Conservation (phyloP, 805 yeast genomes). For the Metschnikowia sp. region DNA sequence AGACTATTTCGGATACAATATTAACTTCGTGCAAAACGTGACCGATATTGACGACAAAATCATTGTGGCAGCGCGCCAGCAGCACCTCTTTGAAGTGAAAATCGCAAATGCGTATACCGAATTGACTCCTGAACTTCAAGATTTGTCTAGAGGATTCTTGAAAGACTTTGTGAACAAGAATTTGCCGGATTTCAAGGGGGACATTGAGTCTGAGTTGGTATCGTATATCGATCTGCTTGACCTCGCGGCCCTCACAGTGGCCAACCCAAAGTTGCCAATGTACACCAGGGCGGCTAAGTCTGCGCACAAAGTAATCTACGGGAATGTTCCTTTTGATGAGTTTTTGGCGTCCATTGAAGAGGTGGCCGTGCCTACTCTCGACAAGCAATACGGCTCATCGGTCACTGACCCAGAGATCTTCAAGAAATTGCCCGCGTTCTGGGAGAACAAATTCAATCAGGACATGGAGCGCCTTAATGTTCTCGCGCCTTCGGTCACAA, state of each 20-base stretch:
- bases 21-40: slow-evolving; percentile 89
- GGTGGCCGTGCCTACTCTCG: slow-evolving; percentile 70
- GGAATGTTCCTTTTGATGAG: slow-evolving; percentile 21
- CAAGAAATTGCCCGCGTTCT: slow-evolving; percentile 74
- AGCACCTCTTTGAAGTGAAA: slow-evolving; percentile 68
- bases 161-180: slow-evolving; percentile 50
- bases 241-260: slow-evolving; percentile 45
- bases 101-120: slow-evolving; percentile 25
- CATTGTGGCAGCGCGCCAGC: slow-evolving; percentile 90
- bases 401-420: slow-evolving; percentile 85
- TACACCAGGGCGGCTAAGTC: slow-evolving; percentile 57
- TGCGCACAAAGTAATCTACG: slow-evolving; percentile 48
- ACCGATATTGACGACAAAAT: slow-evolving; percentile 99
- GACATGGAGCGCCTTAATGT: slow-evolving; percentile 89
- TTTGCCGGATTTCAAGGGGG: slow-evolving; percentile 42
- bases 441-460: slow-evolving; percentile 81
- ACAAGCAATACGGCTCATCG: slow-evolving; percentile 64
- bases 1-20: slow-evolving; percentile 88
- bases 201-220: slow-evolving; percentile 36
- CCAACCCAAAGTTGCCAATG: slow-evolving; percentile 86
- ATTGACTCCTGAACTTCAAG: slow-evolving; percentile 34
- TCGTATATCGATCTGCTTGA: slow-evolving; percentile 54
- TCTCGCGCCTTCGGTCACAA: slow-evolving; percentile 76
- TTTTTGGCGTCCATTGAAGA: slow-evolving; percentile 62
- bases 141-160: slow-evolving; percentile 43